Evolutionary conservation across 1,284 basidiomycete genomes (phyloP), one percentile per base, ranked within the genome.

Genomic region (Moesziomyces globuligerus): DNA sequence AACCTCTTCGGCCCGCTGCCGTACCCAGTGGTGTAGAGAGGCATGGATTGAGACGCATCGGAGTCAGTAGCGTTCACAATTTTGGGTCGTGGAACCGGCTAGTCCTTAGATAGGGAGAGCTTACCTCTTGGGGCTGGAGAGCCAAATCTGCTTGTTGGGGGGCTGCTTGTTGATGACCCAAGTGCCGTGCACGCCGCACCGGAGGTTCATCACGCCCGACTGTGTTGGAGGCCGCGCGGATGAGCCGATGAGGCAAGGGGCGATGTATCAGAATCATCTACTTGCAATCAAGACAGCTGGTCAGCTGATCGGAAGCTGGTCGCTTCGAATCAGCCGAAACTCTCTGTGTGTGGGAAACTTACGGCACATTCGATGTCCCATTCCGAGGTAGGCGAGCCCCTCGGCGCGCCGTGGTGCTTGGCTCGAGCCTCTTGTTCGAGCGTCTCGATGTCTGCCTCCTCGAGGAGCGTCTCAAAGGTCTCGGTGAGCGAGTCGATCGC

Each of bases 151-250:
- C 84, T 94, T 93, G 82, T 98, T 98, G 6, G 96, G 95, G 9
- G 95, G 95, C 83, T 98, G 95, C 86, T 98, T 98, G 85, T 98
- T 98, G 85, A 98, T 91, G 38, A 98, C 95, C 85, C 97, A 98
- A n/a, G 92, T 98, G 18, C 94, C 94, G 65, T 90, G 86, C 8
- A 87, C 85, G 32, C 91, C 93, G 18, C 97, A 86, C 44, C 87
- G 86, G 48, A 98, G 87, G 3, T 93, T 98, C 58, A 98, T 85
- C 28, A 98, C 95, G 23, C 95, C 95, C 72, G 89, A 88, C 91
- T 92, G 80, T 39, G 55, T 18, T 38, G 41, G 11, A 5, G 4
- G 6, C n/a, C n/a, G n/a, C n/a, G n/a, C n/a, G n/a, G 20, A 15
- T 26, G 20, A 24, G 25, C n/a, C n/a, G n/a, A n/a, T n/a, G n/a